phyloP scores from a whole-genome alignment of 768 basidiomycete species.

The Suillus placidus region DNA sequence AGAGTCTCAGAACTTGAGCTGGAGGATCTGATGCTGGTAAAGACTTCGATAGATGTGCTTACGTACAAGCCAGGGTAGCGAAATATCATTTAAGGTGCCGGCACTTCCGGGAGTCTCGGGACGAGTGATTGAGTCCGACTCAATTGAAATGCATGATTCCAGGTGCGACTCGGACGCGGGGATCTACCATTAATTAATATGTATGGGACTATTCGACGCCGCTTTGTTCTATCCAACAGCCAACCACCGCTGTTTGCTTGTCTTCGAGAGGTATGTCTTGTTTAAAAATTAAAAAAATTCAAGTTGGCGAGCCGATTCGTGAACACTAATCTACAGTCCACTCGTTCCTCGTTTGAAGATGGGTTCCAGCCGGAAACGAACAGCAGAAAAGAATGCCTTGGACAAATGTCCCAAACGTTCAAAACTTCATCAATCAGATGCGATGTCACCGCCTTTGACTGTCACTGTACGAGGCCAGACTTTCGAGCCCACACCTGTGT shows the following conservation, averaged over 20 bases:
- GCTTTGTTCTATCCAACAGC: not conserved
- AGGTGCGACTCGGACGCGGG: slow-evolving; percentile 1
- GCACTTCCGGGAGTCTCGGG: not conserved
- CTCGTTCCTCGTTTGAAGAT: not conserved
- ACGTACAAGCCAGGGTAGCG: not conserved
- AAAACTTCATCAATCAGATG: slow-evolving; percentile 23
- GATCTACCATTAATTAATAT: not conserved
- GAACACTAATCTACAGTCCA: not conserved
- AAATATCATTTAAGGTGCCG: not conserved
- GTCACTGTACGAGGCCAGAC: slow-evolving; percentile 40
- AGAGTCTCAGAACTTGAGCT: too few species aligned
- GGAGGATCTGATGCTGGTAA: not conserved
- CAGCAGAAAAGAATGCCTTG: slow-evolving; percentile 10
- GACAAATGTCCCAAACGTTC: slow-evolving; percentile 26
- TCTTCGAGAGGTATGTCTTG: slow-evolving; percentile 6
- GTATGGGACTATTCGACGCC: not conserved
- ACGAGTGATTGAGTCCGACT: not conserved
- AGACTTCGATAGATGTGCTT: not conserved
- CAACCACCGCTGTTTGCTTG: not conserved
- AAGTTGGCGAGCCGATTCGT: not conserved
- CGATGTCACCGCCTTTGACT: slow-evolving; percentile 27
- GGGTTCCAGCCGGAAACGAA: slow-evolving; percentile 26
- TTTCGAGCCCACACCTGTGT: slow-evolving; percentile 51
- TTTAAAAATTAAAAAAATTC: too few species aligned
- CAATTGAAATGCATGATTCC: not conserved